phyloP scores from a whole-genome alignment of 2,329 filamentous ascomycete genomes.

The Reticulascus tulasneorum region DNA sequence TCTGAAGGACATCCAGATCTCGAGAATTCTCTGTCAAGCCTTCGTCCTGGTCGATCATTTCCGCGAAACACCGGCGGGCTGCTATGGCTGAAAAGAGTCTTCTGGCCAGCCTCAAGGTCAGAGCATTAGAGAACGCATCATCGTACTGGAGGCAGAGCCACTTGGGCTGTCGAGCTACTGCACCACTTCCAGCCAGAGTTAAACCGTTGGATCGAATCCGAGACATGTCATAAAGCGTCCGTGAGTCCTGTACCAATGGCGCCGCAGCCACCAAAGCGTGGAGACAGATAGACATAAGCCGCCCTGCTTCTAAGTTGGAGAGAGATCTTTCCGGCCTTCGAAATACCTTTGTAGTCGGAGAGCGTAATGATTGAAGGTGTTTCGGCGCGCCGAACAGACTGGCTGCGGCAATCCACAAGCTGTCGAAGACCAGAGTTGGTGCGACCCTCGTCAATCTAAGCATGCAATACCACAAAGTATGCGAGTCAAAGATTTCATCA shows the following conservation, averaged over 20 bases:
- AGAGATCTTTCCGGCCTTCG: conserved; percentile 30
- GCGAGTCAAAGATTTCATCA: conserved; percentile 53
- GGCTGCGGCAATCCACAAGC: conserved; percentile 59
- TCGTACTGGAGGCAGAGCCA: conserved; percentile 57
- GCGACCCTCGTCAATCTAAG: conserved; percentile 53
- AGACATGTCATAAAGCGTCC: conserved; percentile 55
- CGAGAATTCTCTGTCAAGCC: conserved; percentile 23
- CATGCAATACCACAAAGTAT: conserved; percentile 61
- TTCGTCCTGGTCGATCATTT: conserved; percentile 34
- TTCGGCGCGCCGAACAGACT: conserved; percentile 55
- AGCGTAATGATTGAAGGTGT: conserved; percentile 34
- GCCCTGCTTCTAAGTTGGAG: conserved; percentile 46
- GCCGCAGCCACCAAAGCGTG: conserved; percentile 58
- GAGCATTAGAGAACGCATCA: conserved; percentile 58
- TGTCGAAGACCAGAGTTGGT: conserved; percentile 58
- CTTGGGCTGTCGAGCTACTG: conserved; percentile 41
- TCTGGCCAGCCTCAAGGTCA: conserved; percentile 55
- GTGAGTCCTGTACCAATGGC: conserved; percentile 44
- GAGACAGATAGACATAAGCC: conserved; percentile 56
- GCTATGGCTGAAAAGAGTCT: conserved; percentile 56
- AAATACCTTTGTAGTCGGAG: conserved; percentile 32
- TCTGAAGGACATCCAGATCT: conserved; percentile 41
- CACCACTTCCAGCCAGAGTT: conserved; percentile 42
- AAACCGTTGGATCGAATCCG: conserved; percentile 53
- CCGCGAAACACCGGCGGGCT: conserved; percentile 46